Evolutionary conservation across 352 stramenopile species (phyloP), one percentile per base, ranked within the genome.

Genomic region (Globisporangium spiculum): DNA sequence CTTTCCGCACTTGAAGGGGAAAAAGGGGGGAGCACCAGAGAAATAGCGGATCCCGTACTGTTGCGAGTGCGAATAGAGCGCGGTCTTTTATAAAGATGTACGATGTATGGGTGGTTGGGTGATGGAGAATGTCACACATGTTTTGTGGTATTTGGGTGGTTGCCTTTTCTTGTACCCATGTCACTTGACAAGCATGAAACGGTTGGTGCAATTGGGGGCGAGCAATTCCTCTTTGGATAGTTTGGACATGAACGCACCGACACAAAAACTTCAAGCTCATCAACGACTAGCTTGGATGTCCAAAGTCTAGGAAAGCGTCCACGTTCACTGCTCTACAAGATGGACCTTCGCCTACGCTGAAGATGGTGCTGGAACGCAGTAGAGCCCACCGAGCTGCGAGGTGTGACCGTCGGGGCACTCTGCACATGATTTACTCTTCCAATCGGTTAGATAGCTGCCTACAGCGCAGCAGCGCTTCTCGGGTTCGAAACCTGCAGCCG

Each of bases 11-110:
- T 46, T 60, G 55, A 60, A 60, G 55, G 55, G 26, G 54, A 41
- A 60, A 57, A 60, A 60, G 55, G 55, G 55, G 55, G 55, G 55
- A 60, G 55, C 55, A 60, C 30, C 55, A 60, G 55, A 60, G 55
- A 60, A 60, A 46, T 22, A 50, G 10, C 36, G 16, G 41, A 48
- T 48, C 12, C 9, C 16, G 14, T 50, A 22, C 44, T 14, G 41
- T 50, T 50, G 6, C 2, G 1, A 14, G 4, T 10, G 16, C 16
- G 7, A 22, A 50, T 50, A 50, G 7, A 50, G 44, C 0, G 16
- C 44, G 44, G 16, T 10, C 44, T 6, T 50, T 22, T 50, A 22
- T 50, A 32, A 32, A 32, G 30, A 32, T 32, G 0, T 32, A 32
- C 30, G 30, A 4, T 32, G 4, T 0, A 32, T 32, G 30, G 30